Evolutionary conservation across 148 eudicot genomes (phyloP), one percentile per base, ranked within the genome.

Genomic region (Diospyros kaki): DNA sequence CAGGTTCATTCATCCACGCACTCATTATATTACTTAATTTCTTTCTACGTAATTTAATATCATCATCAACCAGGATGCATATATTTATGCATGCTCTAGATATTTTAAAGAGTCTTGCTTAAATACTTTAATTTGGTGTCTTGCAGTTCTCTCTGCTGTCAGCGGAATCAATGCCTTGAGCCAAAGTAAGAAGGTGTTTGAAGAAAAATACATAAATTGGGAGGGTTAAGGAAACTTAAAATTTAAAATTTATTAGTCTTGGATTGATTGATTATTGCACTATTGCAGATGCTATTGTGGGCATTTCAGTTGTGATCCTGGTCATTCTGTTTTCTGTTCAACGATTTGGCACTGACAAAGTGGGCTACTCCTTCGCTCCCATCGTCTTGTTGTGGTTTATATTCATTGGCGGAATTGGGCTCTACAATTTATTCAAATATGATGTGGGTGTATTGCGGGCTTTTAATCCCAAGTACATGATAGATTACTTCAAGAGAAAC

Each of bases 271-370:
- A 18, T 50, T 50, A 46, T 52, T 18, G 15, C 43, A 42, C 12
- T 54, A 46, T 51, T 73, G 44, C 83, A 86, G 89, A 79, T 64
- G 77, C 76, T 42, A 80, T 82, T 55, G 89, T 88, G 76, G 82
- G 84, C 73, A 74, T 92, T 76, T 81, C 97, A 7, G 83, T 92
- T 8, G 89, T 75, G 7, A 88, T 88, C 55, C 72, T 92, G 63
- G 66, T 92, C 43, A 18, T 81, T 28, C 78, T 92, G 12, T 92
- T 92, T 77, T 68, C 78, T 14, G 82, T 84, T 38, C 97, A 89
- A 84, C 75, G 89, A 9, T 92, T 86, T 58, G 97, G 94, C 54
- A 89, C 92, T 10, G 88, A 88, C 58, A 89, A 88, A 82, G 92
- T 89, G 14, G 93, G 97, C 3, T 85, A 80, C 71, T 55, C 77